A percentile compares a stretch with the other conserved stretches of the same genome.
phyloP scores from a whole-genome alignment of 2,329 filamentous ascomycete species.

The Trichophaea hybrida region DNA sequence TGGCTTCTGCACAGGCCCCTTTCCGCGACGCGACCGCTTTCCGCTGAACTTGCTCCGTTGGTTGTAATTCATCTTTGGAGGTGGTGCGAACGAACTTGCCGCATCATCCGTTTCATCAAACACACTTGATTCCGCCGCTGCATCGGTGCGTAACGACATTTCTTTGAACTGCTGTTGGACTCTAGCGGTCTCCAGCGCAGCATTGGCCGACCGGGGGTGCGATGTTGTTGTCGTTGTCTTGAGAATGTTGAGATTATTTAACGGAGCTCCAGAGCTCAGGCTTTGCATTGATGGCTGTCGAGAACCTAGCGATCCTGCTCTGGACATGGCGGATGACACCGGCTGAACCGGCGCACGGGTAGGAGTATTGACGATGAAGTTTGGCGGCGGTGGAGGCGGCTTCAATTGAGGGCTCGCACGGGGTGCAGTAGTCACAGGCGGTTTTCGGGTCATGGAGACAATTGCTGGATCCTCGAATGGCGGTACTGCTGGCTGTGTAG shows the following conservation, averaged over 20 bases:
- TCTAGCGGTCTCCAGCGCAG: not conserved
- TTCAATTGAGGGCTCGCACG: not conserved
- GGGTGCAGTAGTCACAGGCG: not conserved
- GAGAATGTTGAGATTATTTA: not conserved
- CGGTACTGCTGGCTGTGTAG: slow-evolving; percentile 1
- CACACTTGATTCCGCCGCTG: slow-evolving; percentile 25
- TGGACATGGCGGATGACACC: slow-evolving; percentile 9
- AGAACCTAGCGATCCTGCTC: slow-evolving; percentile 6
- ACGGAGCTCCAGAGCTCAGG: not conserved
- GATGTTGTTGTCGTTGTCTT: not conserved
- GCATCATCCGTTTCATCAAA: slow-evolving; percentile 27
- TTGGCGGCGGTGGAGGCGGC: not conserved
- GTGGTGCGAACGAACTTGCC: slow-evolving; percentile 7
- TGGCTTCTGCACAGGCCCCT: not conserved
- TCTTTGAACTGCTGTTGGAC: slow-evolving; percentile 11
- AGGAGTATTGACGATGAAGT: not conserved
- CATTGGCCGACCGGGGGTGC: slow-evolving; percentile 7
- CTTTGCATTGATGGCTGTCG: not conserved
- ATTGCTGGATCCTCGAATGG: slow-evolving; percentile 26
- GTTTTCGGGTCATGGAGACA: slow-evolving; percentile 23
- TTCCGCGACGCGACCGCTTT: slow-evolving; percentile 1
- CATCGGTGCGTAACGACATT: slow-evolving; percentile 14
- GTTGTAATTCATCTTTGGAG: slow-evolving; percentile 1
- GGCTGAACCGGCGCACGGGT: slow-evolving; percentile 9
- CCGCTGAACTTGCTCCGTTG: slow-evolving; percentile 10